phyloP scores from a whole-genome alignment of 129 eudicot species.

The Escallonia herrerae region DNA sequence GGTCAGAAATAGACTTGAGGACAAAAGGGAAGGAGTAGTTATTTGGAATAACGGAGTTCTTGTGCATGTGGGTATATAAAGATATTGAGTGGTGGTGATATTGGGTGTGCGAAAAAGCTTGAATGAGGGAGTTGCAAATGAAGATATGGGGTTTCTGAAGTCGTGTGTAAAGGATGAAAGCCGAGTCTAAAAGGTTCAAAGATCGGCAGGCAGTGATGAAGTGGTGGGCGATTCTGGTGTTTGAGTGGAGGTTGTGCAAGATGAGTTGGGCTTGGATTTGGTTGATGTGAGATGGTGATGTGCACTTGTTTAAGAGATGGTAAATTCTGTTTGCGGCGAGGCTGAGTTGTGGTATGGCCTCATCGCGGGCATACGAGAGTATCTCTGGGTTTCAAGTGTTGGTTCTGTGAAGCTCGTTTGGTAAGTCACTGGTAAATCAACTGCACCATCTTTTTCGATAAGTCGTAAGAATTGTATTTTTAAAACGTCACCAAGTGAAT shows the following conservation, averaged over 20 bases:
- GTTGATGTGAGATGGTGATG: constrained; percentile 29
- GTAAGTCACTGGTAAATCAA: too few relatives aligned
- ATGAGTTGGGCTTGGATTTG: constrained; percentile 68
- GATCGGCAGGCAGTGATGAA: constrained; percentile 47
- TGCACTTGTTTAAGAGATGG: constrained; percentile 36
- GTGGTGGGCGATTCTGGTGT: constrained; percentile 41
- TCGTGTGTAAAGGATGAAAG: constrained; percentile 37
- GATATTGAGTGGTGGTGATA: constrained; percentile 26
- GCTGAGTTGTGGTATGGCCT: neutral
- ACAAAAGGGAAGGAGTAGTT: constrained; percentile 62
- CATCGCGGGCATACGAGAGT: neutral
- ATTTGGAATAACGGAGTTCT: constrained; percentile 28
- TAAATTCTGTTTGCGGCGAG: constrained; percentile 4
- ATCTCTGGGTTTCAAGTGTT: too few relatives aligned
- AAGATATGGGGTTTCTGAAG: constrained; percentile 35
- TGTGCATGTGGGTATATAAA: constrained; percentile 37
- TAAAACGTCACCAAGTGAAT: too few relatives aligned
- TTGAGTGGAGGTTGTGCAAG: constrained; percentile 31
- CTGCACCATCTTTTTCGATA: too few relatives aligned
- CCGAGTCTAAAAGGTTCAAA: constrained; percentile 26
- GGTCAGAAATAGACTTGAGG: constrained; percentile 44
- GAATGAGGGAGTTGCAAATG: constrained; percentile 37
- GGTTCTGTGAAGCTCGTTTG: too few relatives aligned
- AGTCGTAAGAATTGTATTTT: too few relatives aligned
- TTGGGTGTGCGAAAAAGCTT: constrained; percentile 29